These are phyloP conservation scores for Globisporangium barbulae DNA, from an alignment of 352 stramenopile genomes.

Conservation along the genomic window DNA sequence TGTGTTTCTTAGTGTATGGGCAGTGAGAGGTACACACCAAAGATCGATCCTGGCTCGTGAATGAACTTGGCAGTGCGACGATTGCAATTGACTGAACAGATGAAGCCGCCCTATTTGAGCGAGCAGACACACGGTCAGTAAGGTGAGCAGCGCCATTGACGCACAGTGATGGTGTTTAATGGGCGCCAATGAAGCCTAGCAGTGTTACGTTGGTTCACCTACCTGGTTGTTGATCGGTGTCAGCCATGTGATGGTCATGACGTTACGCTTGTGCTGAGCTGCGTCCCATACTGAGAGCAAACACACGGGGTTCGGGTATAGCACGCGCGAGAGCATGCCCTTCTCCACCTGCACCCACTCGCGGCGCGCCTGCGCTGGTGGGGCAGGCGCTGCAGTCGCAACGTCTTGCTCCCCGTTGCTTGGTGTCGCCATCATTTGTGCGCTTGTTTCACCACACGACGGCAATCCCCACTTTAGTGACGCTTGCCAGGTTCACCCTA, in stretches of 20 bases:
- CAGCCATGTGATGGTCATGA: constrained; percentile 88
- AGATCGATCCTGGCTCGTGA: constrained; percentile 40
- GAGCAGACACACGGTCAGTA: neutral
- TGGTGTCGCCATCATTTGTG: neutral
- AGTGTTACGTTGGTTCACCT: neutral
- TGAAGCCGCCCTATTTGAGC: constrained; percentile 50
- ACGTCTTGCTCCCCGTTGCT: constrained; percentile 1
- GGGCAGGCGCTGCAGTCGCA: too few species aligned
- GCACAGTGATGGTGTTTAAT: neutral
- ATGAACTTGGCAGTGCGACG: constrained; percentile 63
- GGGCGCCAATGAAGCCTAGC: neutral
- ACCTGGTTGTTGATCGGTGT: constrained; percentile 88
- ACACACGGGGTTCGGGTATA: constrained; percentile 84
- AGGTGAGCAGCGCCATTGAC: neutral
- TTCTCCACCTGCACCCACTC: constrained; percentile 55
- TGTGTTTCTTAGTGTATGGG: neutral
- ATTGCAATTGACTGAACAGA: constrained; percentile 79
- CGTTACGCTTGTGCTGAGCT: constrained; percentile 27
- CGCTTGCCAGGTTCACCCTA: too few species aligned
- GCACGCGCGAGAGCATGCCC: constrained; percentile 69
- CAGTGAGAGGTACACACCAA: constrained; percentile 38
- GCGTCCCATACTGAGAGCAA: constrained; percentile 46
- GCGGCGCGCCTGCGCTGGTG: neutral
- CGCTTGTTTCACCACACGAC: too few species aligned
- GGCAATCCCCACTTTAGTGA: too few species aligned